Base-by-base conservation (phyloP, 768 basidiomycete genomes). In the Lyophyllum shimeji region DNA sequence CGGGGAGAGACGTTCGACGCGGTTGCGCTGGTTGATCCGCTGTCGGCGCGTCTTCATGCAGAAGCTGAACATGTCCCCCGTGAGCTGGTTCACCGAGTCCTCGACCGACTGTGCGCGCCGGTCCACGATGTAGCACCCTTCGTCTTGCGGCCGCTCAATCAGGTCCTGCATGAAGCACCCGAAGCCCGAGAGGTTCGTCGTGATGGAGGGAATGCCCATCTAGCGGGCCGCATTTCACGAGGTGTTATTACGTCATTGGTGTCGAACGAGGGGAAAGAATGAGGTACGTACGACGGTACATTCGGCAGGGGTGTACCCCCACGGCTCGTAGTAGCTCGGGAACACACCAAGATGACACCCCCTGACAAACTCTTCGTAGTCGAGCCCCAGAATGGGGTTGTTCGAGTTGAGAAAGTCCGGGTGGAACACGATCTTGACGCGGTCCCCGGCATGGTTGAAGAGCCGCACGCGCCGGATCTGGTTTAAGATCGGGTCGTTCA, bases 121-220 rank as follows among this genome's bases (percentile, higher is more conserved):
- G 69, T 98, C 96, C 62, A 98, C 87, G 68, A 98, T 98, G 72
- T 97, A 98, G 76, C 92, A 93, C 0, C 95, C 95, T 71, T 98
- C 95, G 52, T 96, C 95, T 58, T 93, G 85, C 0, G 95, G 94
- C 13, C 85, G 84, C 61, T 99, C 96, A 62, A 99, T 95, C 23
- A 98, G 79, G 67, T 99, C 97, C 71, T 96, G 93, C 92, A 98
- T 95, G 78, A 97, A 98, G 69, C 91, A 94, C 6, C 97, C 97
- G 61, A 98, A 98, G 37, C 97, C 97, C 17, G 95, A 97, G 27
- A 99, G 78, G 75, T 99, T 99, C 50, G 97, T 99, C 13, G 97
- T 98, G 50, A 98, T 86, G 31, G 89, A 92, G 0, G 97, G 97
- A 48, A 99, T 94, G 58, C 97, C 97, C 97, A 99, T 99, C 87